Evolutionary conservation across 1,284 basidiomycete genomes (phyloP).

Genomic region (Ustilago nuda): DNA sequence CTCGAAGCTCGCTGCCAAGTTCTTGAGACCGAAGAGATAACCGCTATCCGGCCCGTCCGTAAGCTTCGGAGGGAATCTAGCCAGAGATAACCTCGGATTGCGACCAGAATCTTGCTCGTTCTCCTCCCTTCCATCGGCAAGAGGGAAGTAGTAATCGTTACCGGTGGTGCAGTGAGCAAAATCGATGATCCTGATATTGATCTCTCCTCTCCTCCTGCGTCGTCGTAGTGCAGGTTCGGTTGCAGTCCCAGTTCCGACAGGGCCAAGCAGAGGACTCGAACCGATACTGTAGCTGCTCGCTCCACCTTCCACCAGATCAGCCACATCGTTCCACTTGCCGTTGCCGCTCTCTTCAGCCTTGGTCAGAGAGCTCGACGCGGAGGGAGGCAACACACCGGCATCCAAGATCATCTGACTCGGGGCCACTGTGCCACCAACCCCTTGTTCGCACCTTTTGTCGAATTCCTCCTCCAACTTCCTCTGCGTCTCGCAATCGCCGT

Average conservation of each 20-base stretch:
- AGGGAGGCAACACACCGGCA: neutral
- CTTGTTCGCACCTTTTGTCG: conserved; percentile 41
- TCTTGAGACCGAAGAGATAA: conserved; percentile 90
- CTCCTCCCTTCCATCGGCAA: conserved; percentile 20
- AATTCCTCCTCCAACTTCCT: conserved; percentile 71
- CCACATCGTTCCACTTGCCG: neutral
- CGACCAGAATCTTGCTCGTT: neutral
- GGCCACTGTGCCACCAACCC: conserved; percentile 41
- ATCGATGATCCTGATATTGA: conserved; percentile 95
- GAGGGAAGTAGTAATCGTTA: conserved; percentile 80
- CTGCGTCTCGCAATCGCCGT: conserved; percentile 90
- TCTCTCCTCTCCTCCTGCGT: conserved; percentile 78
- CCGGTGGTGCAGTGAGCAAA: conserved; percentile 99
- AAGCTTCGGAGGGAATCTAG: conserved; percentile 86
- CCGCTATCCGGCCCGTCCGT: conserved; percentile 89
- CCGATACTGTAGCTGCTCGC: conserved; percentile 50
- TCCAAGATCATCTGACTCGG: conserved; percentile 34
- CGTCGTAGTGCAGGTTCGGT: conserved; percentile 24
- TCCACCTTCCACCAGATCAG: conserved; percentile 37
- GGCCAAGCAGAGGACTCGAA: conserved; percentile 42
- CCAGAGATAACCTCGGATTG: conserved; percentile 45
- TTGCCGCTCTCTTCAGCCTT: conserved; percentile 8
- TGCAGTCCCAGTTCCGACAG: conserved; percentile 14
- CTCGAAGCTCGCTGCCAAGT: conserved; percentile 77
- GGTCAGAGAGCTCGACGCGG: conserved; percentile 11